Base-by-base conservation (phyloP, 805 yeast genomes). In the Wickerhamomyces canadensis region DNA sequence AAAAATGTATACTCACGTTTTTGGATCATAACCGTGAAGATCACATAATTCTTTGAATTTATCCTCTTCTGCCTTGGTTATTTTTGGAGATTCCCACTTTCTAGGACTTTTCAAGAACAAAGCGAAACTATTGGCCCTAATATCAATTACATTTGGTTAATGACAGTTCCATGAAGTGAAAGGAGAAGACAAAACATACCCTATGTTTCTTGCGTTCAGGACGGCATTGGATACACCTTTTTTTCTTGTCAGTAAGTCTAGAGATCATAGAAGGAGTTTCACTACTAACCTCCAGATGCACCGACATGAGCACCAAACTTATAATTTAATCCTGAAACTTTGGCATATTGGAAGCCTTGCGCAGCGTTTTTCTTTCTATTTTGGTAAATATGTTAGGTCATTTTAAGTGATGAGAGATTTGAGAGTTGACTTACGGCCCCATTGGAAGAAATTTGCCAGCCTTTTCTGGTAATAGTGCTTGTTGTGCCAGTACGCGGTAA, bases 301-400 rank as follows among this genome's bases (percentile, higher is more conserved):
- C 84, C 78, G 21, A 89, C 91, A 60, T 89, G 98, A 3, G 96
- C 96, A 3, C 98, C 98, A 54, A 76, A 89, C 54, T 74, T 82
- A 61, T 64, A 68, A 33, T 64, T 65, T 40, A 69, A 61, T 4
- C 66, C 60, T 7, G 66, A 42, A 12, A 67, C 62, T 42, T 80
- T 66, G 1, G 66, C 57, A 53, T 65, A 73, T 38, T 58, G 59
- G 31, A 48, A 44, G 6, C 24, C 23, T 19, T 29, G 18, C 13
- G 40, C 31, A 5, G 44, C 41, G 11, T 41, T 19, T 36, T 51
- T 43, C 43, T 52, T 51, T 24, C 51, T 47, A 24, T 7, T 7
- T 12, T 11, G 19, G 5, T 22, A 14, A 23, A 15, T 14, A 13
- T 31, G 27, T 23, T 31, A 31, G 26, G 7, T 6, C 18, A 27